Evolutionary conservation across 306 rosid genomes (phyloP).

Genomic region (Sophora flavescens): DNA sequence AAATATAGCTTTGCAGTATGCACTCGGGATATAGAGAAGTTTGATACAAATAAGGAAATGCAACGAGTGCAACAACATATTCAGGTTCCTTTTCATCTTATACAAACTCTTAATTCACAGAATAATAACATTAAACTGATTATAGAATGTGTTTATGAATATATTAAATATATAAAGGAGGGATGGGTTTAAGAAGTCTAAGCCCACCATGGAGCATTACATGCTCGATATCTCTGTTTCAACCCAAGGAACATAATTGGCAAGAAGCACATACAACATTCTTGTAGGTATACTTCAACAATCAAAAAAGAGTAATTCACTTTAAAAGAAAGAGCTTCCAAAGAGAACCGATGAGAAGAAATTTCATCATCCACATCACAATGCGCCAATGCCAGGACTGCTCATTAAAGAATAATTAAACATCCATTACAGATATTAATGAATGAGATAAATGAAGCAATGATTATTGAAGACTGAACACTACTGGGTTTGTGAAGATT

Average conservation of each 20-base stretch:
- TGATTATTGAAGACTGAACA: background rate
- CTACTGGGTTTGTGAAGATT: background rate
- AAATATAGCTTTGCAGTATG: background rate
- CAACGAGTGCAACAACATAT: background rate
- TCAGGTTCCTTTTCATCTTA: background rate
- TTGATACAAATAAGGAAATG: background rate
- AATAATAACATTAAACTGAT: background rate
- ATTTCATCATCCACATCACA: constrained; percentile 65
- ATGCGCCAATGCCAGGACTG: constrained; percentile 89
- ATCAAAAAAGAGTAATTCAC: constrained; percentile 7
- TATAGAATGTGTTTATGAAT: background rate
- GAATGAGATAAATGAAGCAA: constrained; percentile 13
- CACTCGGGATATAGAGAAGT: background rate
- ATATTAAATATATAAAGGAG: constrained; percentile 13
- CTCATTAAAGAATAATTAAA: constrained; percentile 30
- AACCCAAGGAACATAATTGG: constrained; percentile 72
- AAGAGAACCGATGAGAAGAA: background rate
- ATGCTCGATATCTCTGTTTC: constrained; percentile 94
- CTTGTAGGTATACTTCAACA: background rate
- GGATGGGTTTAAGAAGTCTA: constrained; percentile 40
- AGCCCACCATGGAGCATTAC: constrained; percentile 89
- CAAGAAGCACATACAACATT: constrained; percentile 18
- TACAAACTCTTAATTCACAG: constrained; percentile 1
- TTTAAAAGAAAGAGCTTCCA: constrained; percentile 19
- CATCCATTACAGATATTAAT: background rate